phyloP scores from a whole-genome alignment of 768 basidiomycete species.

The Postia placenta region DNA sequence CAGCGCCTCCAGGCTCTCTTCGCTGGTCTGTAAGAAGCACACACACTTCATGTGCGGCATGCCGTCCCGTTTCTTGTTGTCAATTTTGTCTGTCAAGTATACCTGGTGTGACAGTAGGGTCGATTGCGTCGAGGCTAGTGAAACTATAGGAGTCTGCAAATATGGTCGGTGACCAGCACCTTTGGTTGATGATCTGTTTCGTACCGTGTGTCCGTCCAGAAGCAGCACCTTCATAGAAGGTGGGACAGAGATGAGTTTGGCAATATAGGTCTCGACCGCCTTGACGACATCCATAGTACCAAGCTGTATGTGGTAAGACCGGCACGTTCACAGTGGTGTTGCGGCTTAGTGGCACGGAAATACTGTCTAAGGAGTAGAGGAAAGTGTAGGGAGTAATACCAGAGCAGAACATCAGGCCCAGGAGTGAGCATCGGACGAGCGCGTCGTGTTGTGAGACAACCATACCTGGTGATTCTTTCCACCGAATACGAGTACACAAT shows the following conservation, averaged over 20 bases:
- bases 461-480: not conserved
- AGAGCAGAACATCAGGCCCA: not conserved
- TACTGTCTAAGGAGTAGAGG: not conserved
- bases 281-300: conserved; percentile 86
- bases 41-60: conserved; percentile 98
- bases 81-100: conserved; percentile 95
- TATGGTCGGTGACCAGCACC: not conserved
- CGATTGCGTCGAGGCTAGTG: conserved; percentile 90
- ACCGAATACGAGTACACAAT: not conserved
- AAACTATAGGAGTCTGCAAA: conserved; percentile 67
- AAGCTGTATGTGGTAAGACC: not conserved
- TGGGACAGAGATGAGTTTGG: conserved; percentile 81
- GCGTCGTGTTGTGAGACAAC: not conserved
- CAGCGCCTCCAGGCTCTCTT: conserved; percentile 77
- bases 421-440: not conserved
- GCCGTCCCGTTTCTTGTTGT: conserved; percentile 85
- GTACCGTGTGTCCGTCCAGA: conserved; percentile 88
- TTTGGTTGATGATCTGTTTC: conserved; percentile 19
- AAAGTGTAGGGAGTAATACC: conserved; percentile 60
- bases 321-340: not conserved
- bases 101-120: conserved; percentile 91
- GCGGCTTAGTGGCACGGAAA: not conserved
- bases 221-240: conserved; percentile 93
- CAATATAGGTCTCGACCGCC: conserved; percentile 90
- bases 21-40: conserved; percentile 82